Conservation (phyloP, 2,329 filamentous ascomycete species). For the Penicillium expansum region DNA sequence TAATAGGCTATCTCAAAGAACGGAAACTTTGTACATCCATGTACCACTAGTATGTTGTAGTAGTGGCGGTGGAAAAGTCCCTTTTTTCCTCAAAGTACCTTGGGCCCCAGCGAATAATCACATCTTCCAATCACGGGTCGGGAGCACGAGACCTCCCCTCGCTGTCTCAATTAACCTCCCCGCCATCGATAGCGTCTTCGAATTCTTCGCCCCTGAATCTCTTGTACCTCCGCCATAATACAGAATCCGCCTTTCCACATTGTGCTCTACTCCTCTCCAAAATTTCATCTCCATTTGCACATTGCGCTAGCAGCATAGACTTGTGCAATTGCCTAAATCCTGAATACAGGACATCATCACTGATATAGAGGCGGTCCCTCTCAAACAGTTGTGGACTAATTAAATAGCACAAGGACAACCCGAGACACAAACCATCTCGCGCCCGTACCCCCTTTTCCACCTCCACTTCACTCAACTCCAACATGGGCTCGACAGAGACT, state of each 20-base stretch:
- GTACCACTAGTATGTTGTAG: background rate
- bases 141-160: slow-evolving; percentile 35
- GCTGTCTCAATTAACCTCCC: slow-evolving; percentile 14
- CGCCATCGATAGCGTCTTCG: slow-evolving; percentile 2
- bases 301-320: background rate
- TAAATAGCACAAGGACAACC: background rate
- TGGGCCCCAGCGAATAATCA: slow-evolving; percentile 10
- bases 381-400: background rate
- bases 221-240: background rate
- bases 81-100: slow-evolving; percentile 1
- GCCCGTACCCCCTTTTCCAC: slow-evolving; percentile 2
- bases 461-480: slow-evolving; percentile 5
- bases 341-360: background rate
- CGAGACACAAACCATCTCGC: slow-evolving; percentile 3
- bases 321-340: background rate
- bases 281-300: background rate
- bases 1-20: background rate
- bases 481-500: slow-evolving; percentile 28
- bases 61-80: background rate
- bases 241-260: background rate
- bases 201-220: slow-evolving; percentile 6
- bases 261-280: background rate
- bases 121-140: slow-evolving; percentile 28
- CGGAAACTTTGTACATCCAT: background rate
- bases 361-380: background rate